phyloP scores from a whole-genome alignment of 495 filamentous ascomycete genomes.

The Penicillium soppii region DNA sequence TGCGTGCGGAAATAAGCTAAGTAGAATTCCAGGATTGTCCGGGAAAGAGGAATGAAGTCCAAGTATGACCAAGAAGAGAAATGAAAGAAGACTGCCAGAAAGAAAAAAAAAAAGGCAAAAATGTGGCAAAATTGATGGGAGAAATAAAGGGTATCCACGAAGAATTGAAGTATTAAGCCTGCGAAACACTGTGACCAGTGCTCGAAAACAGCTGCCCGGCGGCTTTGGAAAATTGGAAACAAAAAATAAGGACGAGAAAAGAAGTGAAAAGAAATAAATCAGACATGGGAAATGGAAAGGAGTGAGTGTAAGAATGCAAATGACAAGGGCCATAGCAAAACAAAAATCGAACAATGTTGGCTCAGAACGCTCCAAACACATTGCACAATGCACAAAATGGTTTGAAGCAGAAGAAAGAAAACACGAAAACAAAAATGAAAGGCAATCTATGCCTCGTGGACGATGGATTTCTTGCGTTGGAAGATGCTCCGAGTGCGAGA shows the following conservation, averaged over 20 bases:
- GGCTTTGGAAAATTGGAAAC: conserved; percentile 14
- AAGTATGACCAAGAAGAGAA: conserved; percentile 14
- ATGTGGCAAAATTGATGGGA: conserved; percentile 9
- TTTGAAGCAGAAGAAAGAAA: background rate
- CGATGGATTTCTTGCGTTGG: conserved; percentile 57
- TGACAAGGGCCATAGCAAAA: conserved; percentile 5
- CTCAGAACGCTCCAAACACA: conserved; percentile 20
- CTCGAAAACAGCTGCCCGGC: conserved; percentile 32
- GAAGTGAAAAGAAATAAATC: conserved; percentile 8
- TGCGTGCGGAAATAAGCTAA: background rate
- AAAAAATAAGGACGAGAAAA: conserved; percentile 5
- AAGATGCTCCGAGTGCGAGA: conserved; percentile 67
- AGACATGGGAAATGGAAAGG: conserved; percentile 9
- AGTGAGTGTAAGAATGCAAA: conserved; percentile 12
- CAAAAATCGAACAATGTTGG: conserved; percentile 4
- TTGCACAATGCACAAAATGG: conserved; percentile 16
- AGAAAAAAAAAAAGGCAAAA: conserved; percentile 7
- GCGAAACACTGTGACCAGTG: conserved; percentile 15
- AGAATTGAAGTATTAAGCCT: conserved; percentile 28
- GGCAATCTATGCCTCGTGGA: conserved; percentile 30
- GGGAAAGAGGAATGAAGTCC: no score
- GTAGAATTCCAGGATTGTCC: no score
- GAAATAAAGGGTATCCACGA: conserved; percentile 30
- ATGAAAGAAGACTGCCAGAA: conserved; percentile 9
- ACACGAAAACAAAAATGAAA: conserved; percentile 6